Percentiles rank a stretch among this genome's conserved stretches.
Conservation (phyloP, 73 alveolate species). For the Paramecium biaurelia region DNA sequence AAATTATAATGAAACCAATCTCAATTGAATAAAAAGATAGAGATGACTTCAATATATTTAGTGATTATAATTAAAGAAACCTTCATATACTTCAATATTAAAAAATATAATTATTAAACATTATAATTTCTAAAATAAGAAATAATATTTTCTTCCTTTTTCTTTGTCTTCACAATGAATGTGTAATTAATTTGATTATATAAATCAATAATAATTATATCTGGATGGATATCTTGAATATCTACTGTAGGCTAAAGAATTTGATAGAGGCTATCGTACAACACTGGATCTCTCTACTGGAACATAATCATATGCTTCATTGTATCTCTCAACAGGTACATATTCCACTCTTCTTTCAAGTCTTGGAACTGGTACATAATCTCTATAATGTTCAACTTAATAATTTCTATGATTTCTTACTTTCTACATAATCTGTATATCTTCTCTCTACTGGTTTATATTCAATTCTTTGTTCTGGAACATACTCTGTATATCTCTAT, state of each 20-base stretch:
- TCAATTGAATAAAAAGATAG: too few relatives aligned
- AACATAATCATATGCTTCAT: conserved; percentile 52
- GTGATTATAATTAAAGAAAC: too few relatives aligned
- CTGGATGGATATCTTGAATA: conserved; percentile 52
- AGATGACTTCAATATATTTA: too few relatives aligned
- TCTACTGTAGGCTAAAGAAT: neutral
- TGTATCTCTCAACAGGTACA: conserved; percentile 55
- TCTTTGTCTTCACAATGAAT: neutral
- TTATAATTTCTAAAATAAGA: neutral
- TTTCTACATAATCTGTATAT: conserved; percentile 57
- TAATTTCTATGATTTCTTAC: neutral
- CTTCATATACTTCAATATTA: too few relatives aligned
- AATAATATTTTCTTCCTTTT: neutral
- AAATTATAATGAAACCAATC: neutral
- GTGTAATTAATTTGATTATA: neutral
- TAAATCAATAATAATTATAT: conserved; percentile 16
- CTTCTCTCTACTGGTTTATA: conserved; percentile 62
- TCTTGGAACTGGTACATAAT: conserved; percentile 63
- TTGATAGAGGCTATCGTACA: neutral
- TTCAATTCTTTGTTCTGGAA: conserved; percentile 61
- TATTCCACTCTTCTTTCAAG: conserved; percentile 59
- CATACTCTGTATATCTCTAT: conserved; percentile 56
- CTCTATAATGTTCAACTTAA: conserved; percentile 57
- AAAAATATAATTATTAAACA: too few relatives aligned
- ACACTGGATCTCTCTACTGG: conserved; percentile 49